phyloP scores from a whole-genome alignment of 169 alveolate genomes.

The Eimeria necatrix region DNA sequence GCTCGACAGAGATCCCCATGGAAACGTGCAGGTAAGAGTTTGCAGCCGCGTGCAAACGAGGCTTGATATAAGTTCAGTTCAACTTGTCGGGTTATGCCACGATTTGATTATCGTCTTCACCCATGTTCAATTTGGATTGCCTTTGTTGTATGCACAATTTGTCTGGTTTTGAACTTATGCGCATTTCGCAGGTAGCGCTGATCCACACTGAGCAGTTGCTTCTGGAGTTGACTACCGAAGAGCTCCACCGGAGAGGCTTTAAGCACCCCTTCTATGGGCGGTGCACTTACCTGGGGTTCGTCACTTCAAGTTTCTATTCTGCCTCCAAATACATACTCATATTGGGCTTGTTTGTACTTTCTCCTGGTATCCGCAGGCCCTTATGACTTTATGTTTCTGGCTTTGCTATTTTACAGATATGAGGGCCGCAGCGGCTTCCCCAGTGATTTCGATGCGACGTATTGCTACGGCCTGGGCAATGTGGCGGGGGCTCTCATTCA shows the following conservation, averaged over 20 bases:
- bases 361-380: not conserved
- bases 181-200: constrained; percentile 93
- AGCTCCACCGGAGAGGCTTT: constrained; percentile 80
- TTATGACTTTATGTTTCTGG: not conserved
- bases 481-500: constrained; percentile 95
- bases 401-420: constrained; percentile 84
- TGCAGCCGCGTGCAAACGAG: too few species aligned
- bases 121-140: not conserved
- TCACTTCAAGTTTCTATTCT: not conserved
- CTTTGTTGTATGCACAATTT: too few species aligned
- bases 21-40: constrained; percentile 93
- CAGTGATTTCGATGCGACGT: constrained; percentile 97
- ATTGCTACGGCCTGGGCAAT: constrained; percentile 98
- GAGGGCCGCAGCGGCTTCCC: constrained; percentile 99
- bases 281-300: constrained; percentile 96
- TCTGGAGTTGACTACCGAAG: constrained; percentile 92
- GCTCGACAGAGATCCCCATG: constrained; percentile 99
- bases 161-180: too few species aligned
- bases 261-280: constrained; percentile 83
- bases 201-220: constrained; percentile 98
- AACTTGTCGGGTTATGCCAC: too few species aligned
- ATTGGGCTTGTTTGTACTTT: not conserved
- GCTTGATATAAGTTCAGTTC: too few species aligned
- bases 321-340: not conserved
- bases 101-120: not conserved